Base-by-base conservation (phyloP, 2,329 filamentous ascomycete genomes). In the Nectriaceae sp. region DNA sequence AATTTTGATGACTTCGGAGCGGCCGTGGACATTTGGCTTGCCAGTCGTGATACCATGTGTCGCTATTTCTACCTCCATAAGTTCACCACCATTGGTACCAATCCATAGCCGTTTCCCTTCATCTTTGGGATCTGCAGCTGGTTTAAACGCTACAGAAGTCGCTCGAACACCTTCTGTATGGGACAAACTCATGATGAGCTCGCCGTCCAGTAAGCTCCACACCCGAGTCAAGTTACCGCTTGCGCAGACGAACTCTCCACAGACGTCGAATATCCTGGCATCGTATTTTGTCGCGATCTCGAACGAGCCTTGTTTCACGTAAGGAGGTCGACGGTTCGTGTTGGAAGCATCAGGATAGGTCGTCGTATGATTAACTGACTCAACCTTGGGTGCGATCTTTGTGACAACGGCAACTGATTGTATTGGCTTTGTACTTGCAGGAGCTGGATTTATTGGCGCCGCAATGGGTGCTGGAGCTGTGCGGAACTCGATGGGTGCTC, bases 271-370 rank as follows among this genome's bases (percentile, higher is more conserved):
- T 22, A 91, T 76, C 36, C 90, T 85, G 4, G 90, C 89, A 54
- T 97, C 94, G 58, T 96, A 94, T 60, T 90, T 91, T 3, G 89
- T 92, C 22, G 80, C 72, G 47, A 99, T 92, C 54, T 93, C 88
- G 43, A 79, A 79, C n/a, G 82, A 80, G 0, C 88, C 87, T 36
- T 84, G 79, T 59, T 85, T 87, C 58, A 89, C 84, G 43, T 80
- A 80, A 0, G 94, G 94, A 15, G 90, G 88, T 41, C 91, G 82
- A 42, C 94, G 84, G 64, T 97, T 99, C 2, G 90, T 83, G 56
- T 87, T 85, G 2, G 90, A 89, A 2, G 88, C 77, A 69, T 99
- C 92, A 1, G 94, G 94, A 65, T 89, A 97, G 42, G 89, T 82
- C 8, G 79, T 81, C 18, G 74, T 73, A 42, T 74, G 68, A 11